Percentiles rank a stretch among this genome's conserved stretches.
phyloP scores from a whole-genome alignment of 805 yeast genomes.

The Starmerella stigmatis region DNA sequence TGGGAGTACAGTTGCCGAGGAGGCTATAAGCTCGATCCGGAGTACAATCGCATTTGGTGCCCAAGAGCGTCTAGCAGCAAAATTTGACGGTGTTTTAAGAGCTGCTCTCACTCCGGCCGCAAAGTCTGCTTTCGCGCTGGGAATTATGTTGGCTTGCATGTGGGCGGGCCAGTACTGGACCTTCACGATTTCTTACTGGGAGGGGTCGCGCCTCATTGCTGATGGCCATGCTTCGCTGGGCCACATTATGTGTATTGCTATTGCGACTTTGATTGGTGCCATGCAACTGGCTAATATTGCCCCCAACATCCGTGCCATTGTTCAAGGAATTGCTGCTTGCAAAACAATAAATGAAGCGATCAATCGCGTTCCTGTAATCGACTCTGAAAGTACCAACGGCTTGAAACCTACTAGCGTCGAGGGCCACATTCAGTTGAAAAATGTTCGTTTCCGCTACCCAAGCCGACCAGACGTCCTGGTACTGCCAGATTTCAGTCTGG shows the following conservation, averaged over 20 bases:
- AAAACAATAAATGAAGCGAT: conserved; percentile 36
- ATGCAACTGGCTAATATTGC: conserved; percentile 35
- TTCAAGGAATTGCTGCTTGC: conserved; percentile 35
- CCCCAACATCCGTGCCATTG: conserved; percentile 33
- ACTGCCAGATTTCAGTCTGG: conserved; percentile 61
- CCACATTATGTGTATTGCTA: conserved; percentile 30
- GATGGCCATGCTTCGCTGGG: conserved; percentile 30
- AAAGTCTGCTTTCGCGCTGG: conserved; percentile 28
- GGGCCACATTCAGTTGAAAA: conserved; percentile 70
- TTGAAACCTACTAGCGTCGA: conserved; percentile 23
- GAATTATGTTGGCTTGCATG: conserved; percentile 32
- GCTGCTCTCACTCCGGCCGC: conserved; percentile 25
- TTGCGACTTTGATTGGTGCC: conserved; percentile 37
- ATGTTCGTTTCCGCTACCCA: conserved; percentile 83
- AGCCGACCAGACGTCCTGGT: conserved; percentile 69
- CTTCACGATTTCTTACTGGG: conserved; percentile 37
- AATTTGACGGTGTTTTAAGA: conserved; percentile 28
- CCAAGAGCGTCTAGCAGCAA: conserved; percentile 31
- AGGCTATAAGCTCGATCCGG: conserved; percentile 34
- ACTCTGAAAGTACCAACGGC: conserved; percentile 29
- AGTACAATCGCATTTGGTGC: conserved; percentile 37
- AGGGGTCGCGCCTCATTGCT: conserved; percentile 34
- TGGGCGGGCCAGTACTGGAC: conserved; percentile 32
- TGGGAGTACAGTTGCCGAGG: conserved; percentile 36
- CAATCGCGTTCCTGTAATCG: conserved; percentile 36